Evolutionary conservation across 139 green algal species (phyloP).

Genomic region (Trebouxia sp.): DNA sequence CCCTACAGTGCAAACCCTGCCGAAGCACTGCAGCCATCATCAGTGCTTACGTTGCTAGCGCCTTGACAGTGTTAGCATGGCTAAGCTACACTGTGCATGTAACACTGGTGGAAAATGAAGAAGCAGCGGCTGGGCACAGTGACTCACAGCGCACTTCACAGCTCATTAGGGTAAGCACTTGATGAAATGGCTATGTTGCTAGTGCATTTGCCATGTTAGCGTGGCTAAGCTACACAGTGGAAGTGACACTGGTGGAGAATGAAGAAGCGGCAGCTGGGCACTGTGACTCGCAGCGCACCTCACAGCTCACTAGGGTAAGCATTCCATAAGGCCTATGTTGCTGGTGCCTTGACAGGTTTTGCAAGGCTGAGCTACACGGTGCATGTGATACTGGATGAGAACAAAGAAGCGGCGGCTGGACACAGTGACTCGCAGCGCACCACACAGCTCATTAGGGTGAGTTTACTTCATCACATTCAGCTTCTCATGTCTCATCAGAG

Average conservation of each 20-base stretch:
- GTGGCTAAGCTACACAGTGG: background rate
- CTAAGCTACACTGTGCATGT: slow-evolving; percentile 7
- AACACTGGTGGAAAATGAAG: background rate
- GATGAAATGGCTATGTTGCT: too few species aligned
- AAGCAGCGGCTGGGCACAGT: background rate
- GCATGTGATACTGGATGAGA: background rate
- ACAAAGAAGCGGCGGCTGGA: background rate
- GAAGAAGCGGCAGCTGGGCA: background rate
- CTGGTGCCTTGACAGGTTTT: too few species aligned
- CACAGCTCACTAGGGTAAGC: background rate
- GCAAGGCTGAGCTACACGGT: background rate
- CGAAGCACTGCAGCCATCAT: background rate
- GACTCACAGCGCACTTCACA: background rate
- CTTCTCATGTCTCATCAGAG: background rate
- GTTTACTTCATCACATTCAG: background rate
- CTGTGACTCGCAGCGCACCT: background rate
- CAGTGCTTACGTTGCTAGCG: background rate
- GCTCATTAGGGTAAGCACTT: background rate
- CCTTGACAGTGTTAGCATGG: background rate
- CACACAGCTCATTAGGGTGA: background rate
- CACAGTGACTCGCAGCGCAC: background rate
- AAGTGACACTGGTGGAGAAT: background rate
- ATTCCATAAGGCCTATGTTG: too few species aligned
- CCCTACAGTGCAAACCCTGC: background rate
- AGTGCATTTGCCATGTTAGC: too few species aligned